Base-by-base conservation (phyloP, 495 filamentous ascomycete genomes). In the Xylaria longipes region DNA sequence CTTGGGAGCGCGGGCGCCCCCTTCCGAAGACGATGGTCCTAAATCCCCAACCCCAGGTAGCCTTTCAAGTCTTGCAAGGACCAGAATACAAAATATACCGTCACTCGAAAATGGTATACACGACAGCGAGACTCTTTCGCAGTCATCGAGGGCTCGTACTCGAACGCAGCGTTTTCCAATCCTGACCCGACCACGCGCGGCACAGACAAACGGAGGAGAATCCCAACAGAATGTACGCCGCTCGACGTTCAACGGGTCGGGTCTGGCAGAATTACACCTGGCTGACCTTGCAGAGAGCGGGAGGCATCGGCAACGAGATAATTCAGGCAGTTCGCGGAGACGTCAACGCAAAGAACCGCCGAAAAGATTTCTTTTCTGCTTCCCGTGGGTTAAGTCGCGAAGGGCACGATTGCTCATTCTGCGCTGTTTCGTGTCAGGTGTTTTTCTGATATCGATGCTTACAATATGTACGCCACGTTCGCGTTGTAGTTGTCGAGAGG, bases 361-460 rank as follows among this genome's bases (percentile, higher is more conserved):
- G 1, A 81, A 80, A 72, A 75, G 74, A 57, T 87, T 86, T 37
- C 75, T 86, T 41, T 85, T 84, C 54, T 88, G 85, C 71, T 83
- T 87, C 65, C 85, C 87, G 22, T 84, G 84, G 74, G 75, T 90
- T 60, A 86, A 82, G 74, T 86, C 88, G 68, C 76, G 81, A n/a
- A 81, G 81, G 46, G 81, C 88, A 37, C 81, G 86, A 63, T 77
- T 81, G 63, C 90, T 89, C 68, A 83, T 92, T 27, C 78, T 91
- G 72, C 83, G 86, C 17, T 87, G 85, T 75, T 82, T 90, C 68
- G 83, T 89, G 6, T 88, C 88, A 20, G 85, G 85, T 7, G 58
- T 84, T 31, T 84, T 91, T 65, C 75, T 92, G 31, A 78, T 84
- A 9, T 57, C 89, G 33, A 81, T 88, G 56, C 78, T 92, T 39